Evolutionary conservation across 2,329 filamentous ascomycete genomes (phyloP), one percentile per base, ranked within the genome.

Genomic region (Alternaria sp.): DNA sequence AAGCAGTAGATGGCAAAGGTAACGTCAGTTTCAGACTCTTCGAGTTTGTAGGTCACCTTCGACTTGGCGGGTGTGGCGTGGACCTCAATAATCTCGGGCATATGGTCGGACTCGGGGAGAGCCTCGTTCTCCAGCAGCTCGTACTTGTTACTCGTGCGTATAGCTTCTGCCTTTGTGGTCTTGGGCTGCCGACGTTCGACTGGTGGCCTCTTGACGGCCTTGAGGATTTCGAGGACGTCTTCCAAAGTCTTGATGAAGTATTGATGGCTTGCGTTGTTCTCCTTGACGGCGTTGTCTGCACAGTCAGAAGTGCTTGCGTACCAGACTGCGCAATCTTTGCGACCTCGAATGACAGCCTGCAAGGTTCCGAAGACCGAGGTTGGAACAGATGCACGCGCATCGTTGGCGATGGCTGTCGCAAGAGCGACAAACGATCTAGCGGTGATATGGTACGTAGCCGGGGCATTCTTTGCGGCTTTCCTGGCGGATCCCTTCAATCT

Each of bases 1-100:
- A 79, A 69, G 60, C 73, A 79, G 56, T 71, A 66, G 5, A 73
- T 55, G 3, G 69, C 66, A 32, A 71, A 69, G 1, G 51, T 53
- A 2, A 54, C 43, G 12, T 64, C 61, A 2, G 46, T 32, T 0
- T 50, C 47, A 4, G 51, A 46, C 7, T 56, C 4, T 25, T 67
- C 59, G 13, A 64, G 21, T 17, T 59, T 61, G 36, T 66, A 65
- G 2, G 23, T 19, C 2, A 44, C 36, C 11, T 30, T 45, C 23
- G 17, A 4, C 10, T 44, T 28, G 36, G 4, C 11, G 7, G 36
- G 23, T 12, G 0, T 17, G 2, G 17, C 52, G 5, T 12, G 19
- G 15, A 13, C 9, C 30, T 44, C 21, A 5, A 13, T 45, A n/a
- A 25, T 8, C 5, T 40, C 19, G 8, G 50, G 50, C 7, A 53